Conservation (phyloP, 2,329 filamentous ascomycete genomes). For the Colletotrichum sidae region DNA sequence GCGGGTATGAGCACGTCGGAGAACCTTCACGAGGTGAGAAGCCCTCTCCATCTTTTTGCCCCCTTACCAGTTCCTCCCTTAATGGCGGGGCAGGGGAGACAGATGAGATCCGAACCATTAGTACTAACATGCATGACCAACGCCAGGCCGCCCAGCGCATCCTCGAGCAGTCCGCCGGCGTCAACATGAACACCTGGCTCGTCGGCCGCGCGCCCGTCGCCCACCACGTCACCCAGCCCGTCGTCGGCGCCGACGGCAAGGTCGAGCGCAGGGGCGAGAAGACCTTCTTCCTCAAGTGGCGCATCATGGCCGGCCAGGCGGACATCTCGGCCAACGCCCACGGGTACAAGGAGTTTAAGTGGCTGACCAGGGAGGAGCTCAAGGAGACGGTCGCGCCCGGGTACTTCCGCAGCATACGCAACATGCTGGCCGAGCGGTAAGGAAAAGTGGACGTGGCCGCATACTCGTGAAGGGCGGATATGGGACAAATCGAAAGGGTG, state of each 20-base stretch:
- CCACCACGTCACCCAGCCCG: constrained; percentile 73
- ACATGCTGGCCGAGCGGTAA: constrained; percentile 86
- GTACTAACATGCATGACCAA: neutral
- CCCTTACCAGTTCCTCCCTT: neutral
- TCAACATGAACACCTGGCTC: constrained; percentile 99
- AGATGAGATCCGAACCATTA: neutral
- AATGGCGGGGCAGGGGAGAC: neutral
- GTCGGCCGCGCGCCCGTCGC: constrained; percentile 91
- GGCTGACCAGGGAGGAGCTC: constrained; percentile 92
- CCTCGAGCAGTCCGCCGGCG: constrained; percentile 80
- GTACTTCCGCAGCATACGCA: constrained; percentile 81
- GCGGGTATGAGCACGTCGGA: constrained; percentile 77
- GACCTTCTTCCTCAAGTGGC: constrained; percentile 94
- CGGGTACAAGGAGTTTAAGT: constrained; percentile 86
- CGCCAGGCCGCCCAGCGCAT: constrained; percentile 83
- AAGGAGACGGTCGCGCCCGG: constrained; percentile 70
- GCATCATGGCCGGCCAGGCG: constrained; percentile 97
- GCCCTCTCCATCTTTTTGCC: constrained; percentile 35
- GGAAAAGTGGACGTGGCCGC: neutral
- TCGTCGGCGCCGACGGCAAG: constrained; percentile 55
- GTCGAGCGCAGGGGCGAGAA: constrained; percentile 74
- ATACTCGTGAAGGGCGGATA: too few relatives aligned
- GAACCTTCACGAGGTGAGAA: constrained; percentile 82
- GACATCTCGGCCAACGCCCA: constrained; percentile 78
- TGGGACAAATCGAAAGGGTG: neutral